Evolutionary conservation across 2,329 filamentous ascomycete species (phyloP).

Genomic region (Penicillium capsulatum): DNA sequence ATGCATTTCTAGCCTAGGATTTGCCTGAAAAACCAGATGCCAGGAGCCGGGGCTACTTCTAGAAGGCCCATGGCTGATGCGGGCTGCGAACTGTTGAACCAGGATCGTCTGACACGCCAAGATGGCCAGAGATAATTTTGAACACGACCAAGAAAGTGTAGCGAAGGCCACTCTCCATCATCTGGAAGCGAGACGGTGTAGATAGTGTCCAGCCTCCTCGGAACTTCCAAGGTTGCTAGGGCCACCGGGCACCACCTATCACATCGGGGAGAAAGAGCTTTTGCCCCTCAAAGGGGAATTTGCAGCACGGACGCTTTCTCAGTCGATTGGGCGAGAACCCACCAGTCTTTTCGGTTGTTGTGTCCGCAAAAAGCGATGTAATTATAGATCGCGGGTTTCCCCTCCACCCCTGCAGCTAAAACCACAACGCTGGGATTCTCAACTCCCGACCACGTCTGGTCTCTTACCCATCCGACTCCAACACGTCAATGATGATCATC

Average conservation of each 20-base stretch:
- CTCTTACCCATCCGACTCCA: slow-evolving; percentile 6
- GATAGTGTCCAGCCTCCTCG: slow-evolving; percentile 1
- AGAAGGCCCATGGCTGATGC: too few species aligned
- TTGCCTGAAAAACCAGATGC: too few species aligned
- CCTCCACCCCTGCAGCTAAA: slow-evolving; percentile 30
- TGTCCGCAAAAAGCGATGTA: slow-evolving; percentile 15
- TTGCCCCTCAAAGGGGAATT: background rate
- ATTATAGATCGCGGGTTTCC: slow-evolving; percentile 28
- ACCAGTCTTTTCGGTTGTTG: slow-evolving; percentile 7
- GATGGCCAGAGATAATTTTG: too few species aligned
- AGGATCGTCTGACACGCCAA: too few species aligned
- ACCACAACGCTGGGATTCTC: slow-evolving; percentile 29
- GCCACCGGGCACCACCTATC: slow-evolving; percentile 6
- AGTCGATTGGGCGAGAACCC: slow-evolving; percentile 10
- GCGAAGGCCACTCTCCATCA: too few species aligned
- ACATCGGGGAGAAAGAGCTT: slow-evolving; percentile 5
- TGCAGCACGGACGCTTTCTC: background rate
- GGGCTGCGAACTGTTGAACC: too few species aligned
- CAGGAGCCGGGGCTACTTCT: too few species aligned
- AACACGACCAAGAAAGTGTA: too few species aligned
- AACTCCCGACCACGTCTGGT: slow-evolving; percentile 14
- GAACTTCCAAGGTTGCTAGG: background rate
- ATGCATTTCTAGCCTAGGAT: too few species aligned
- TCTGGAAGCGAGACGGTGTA: background rate
- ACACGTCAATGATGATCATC: background rate